A percentile compares a stretch with the other conserved stretches of the same genome.
Evolutionary conservation across 2,329 filamentous ascomycete genomes (phyloP).

Genomic region (Hymenoscyphus fraxineus): DNA sequence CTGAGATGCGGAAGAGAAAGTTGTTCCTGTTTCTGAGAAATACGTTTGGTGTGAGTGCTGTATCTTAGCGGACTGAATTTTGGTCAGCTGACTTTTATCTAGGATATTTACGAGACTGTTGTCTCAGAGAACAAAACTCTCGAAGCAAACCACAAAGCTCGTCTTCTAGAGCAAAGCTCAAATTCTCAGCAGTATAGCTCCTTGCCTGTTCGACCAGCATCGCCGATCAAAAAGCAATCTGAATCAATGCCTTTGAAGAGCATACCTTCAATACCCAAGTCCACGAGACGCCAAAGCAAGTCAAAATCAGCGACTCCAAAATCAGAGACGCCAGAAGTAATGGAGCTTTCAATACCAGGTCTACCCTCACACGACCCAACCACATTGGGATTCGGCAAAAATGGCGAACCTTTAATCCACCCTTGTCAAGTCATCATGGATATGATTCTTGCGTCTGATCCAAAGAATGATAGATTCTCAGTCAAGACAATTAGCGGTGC

Average conservation of each 20-base stretch:
- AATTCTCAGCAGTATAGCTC: not conserved
- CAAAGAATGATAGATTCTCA: not conserved
- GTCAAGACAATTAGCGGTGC: not conserved
- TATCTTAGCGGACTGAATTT: not conserved
- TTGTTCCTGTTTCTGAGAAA: conserved; percentile 3
- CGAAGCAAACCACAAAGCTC: not conserved
- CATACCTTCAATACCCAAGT: not conserved
- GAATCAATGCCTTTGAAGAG: not conserved
- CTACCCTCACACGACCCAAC: not conserved
- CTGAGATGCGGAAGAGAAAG: conserved; percentile 6
- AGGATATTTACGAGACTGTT: conserved; percentile 4
- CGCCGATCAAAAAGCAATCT: not conserved
- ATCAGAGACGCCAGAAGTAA: not conserved
- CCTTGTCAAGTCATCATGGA: conserved; percentile 9
- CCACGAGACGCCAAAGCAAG: not conserved
- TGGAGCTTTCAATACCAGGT: not conserved
- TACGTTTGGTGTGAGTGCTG: not conserved
- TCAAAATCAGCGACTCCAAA: not conserved
- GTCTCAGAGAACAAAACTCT: not conserved
- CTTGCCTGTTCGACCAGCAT: not conserved
- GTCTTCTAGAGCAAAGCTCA: not conserved
- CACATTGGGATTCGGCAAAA: not conserved
- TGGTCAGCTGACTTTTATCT: conserved; percentile 2
- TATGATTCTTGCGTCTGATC: not conserved
- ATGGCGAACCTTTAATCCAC: not conserved